Percentiles rank a stretch among this genome's conserved stretches.
These are phyloP conservation scores for Alternaria arborescens DNA, from an alignment of 2,329 filamentous ascomycete genomes.

Conservation along the genomic window DNA sequence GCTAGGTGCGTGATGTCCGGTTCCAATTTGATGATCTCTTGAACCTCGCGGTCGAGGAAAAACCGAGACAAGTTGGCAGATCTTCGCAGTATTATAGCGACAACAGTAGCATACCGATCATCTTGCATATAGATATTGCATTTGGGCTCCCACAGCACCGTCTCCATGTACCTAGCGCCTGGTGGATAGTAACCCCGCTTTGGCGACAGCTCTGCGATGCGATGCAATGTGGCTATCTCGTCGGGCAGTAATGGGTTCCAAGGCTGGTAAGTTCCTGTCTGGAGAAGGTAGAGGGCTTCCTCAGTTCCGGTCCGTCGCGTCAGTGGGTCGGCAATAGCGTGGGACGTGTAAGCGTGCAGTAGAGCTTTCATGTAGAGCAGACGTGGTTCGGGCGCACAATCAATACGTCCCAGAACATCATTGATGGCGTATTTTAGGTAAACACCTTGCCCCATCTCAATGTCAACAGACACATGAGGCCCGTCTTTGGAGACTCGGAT, in stretches of 20 bases:
- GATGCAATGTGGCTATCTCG: slow-evolving; percentile 13
- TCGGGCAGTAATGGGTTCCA: slow-evolving; percentile 30
- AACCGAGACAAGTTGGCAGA: slow-evolving; percentile 23
- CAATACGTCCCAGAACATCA: slow-evolving; percentile 62
- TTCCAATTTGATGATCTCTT: background rate
- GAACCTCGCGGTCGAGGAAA: background rate
- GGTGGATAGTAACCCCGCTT: slow-evolving; percentile 44
- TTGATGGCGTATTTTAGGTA: slow-evolving; percentile 66
- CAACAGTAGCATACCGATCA: slow-evolving; percentile 33
- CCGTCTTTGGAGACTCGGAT: slow-evolving; percentile 35
- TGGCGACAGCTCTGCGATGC: slow-evolving; percentile 51
- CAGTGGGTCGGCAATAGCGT: slow-evolving; percentile 64
- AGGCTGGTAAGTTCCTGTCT: slow-evolving; percentile 59
- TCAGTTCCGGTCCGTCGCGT: slow-evolving; percentile 69
- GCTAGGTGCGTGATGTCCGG: slow-evolving; percentile 28
- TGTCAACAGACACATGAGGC: slow-evolving; percentile 56
- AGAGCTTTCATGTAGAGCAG: slow-evolving; percentile 66
- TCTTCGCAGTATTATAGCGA: slow-evolving; percentile 25
- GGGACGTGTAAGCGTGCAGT: slow-evolving; percentile 69
- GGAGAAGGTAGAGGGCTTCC: slow-evolving; percentile 63
- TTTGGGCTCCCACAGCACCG: slow-evolving; percentile 41
- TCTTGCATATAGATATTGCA: slow-evolving; percentile 41
- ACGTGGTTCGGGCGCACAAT: slow-evolving; percentile 65
- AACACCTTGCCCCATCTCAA: slow-evolving; percentile 39
- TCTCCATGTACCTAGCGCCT: slow-evolving; percentile 38